Evolutionary conservation across 768 basidiomycete species (phyloP).

Genomic region (Tubosaeta sp.): DNA sequence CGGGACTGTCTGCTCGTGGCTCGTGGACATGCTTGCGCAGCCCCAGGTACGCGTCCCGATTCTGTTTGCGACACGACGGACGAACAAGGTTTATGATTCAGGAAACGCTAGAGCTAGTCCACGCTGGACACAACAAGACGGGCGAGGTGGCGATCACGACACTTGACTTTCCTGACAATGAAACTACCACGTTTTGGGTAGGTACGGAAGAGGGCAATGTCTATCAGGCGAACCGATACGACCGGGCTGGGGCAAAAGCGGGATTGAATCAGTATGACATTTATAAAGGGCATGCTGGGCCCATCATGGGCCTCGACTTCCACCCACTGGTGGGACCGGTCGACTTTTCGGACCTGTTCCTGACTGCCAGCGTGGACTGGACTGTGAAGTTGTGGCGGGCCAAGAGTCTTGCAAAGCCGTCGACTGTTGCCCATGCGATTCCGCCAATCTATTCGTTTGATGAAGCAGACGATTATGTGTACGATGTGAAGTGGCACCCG

Average conservation of each 20-base stretch:
- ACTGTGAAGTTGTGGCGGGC: constrained; percentile 96
- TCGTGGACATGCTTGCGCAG: constrained; percentile 97
- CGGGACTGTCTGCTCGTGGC: constrained; percentile 95
- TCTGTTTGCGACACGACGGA: background rate
- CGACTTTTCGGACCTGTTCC: constrained; percentile 93
- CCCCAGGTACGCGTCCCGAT: constrained; percentile 63
- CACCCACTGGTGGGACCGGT: constrained; percentile 89
- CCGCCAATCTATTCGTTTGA: constrained; percentile 89
- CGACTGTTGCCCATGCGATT: constrained; percentile 50
- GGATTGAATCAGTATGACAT: constrained; percentile 91
- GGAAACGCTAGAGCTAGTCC: constrained; percentile 91
- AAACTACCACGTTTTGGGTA: constrained; percentile 95
- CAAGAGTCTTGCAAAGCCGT: constrained; percentile 70
- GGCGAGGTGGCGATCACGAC: constrained; percentile 94
- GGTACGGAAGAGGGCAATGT: constrained; percentile 98
- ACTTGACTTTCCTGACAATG: constrained; percentile 92
- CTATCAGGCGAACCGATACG: constrained; percentile 95
- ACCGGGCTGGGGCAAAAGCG: constrained; percentile 94
- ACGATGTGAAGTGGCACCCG: constrained; percentile 98
- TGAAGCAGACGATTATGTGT: constrained; percentile 97
- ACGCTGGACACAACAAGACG: constrained; percentile 92
- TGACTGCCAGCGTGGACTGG: constrained; percentile 95
- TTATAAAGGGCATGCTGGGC: constrained; percentile 89
- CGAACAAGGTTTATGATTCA: constrained; percentile 28
- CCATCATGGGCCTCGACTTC: constrained; percentile 92